These are phyloP conservation scores for Schwanniomyces occidentalis DNA, from an alignment of 805 yeast species.

Conservation along the genomic window DNA sequence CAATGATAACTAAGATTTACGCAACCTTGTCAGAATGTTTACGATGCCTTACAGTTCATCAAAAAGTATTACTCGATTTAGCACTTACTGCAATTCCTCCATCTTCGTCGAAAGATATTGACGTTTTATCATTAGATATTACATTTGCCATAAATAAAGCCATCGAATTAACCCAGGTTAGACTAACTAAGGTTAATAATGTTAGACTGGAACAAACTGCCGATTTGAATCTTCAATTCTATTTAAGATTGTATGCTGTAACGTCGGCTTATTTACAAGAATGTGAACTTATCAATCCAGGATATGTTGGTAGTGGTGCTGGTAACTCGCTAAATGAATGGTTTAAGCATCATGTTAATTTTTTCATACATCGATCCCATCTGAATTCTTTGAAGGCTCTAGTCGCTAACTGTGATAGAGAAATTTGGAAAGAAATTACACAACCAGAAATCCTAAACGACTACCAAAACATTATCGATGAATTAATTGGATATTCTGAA, in stretches of 20 bases:
- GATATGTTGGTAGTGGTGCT: slow-evolving; percentile 56
- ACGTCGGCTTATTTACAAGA: slow-evolving; percentile 73
- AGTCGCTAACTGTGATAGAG: slow-evolving; percentile 56
- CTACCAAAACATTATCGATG: slow-evolving; percentile 25
- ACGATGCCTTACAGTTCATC: slow-evolving; percentile 73
- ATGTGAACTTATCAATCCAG: slow-evolving; percentile 78
- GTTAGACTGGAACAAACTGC: slow-evolving; percentile 76
- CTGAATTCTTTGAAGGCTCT: slow-evolving; percentile 48
- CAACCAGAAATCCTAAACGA: slow-evolving; percentile 38
- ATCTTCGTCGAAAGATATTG: slow-evolving; percentile 19
- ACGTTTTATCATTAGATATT: slow-evolving; percentile 65
- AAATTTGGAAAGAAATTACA: slow-evolving; percentile 78
- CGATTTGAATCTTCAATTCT: slow-evolving; percentile 55
- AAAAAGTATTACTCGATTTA: slow-evolving; percentile 72
- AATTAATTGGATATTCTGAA: slow-evolving; percentile 24
- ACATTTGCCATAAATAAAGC: slow-evolving; percentile 64
- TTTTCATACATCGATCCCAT: slow-evolving; percentile 59
- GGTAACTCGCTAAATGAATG: slow-evolving; percentile 58
- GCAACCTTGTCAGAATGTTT: slow-evolving; percentile 69
- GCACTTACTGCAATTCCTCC: slow-evolving; percentile 44
- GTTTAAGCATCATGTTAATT: slow-evolving; percentile 63
- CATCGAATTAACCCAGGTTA: slow-evolving; percentile 67
- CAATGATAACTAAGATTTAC: slow-evolving; percentile 62
- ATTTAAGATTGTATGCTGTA: slow-evolving; percentile 64
- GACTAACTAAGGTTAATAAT: slow-evolving; percentile 74